Evolutionary conservation across 495 filamentous ascomycete genomes (phyloP), one percentile per base, ranked within the genome.

Genomic region (Aspergillus nidulans): DNA sequence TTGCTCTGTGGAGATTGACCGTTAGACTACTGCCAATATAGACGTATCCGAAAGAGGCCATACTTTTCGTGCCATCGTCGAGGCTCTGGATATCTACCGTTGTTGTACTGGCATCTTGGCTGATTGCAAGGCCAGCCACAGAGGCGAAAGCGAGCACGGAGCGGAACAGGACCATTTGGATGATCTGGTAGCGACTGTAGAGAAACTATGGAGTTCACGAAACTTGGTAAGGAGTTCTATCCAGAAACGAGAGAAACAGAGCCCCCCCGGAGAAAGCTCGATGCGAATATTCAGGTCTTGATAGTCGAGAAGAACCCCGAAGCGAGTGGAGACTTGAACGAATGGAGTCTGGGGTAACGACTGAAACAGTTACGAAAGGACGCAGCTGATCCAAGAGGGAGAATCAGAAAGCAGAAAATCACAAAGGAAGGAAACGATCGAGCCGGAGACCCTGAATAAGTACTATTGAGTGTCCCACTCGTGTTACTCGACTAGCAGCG

Each of bases 31-130:
- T 9, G 60, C 58, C 24, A 62, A 53, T 23, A n/a, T n/a, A 26
- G 10, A 0, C 9, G 23, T 32, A 34, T 20, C 9, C 5, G 3
- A 21, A 24, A 12, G 39, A 44, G 19, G 6, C 9, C 64, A 64
- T 66, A 82, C 81, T 57, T 63, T 73, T 74, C 12, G 72, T 75
- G 5, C 68, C 34, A 4, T 80, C 45, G 0, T 72, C 58, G 18
- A 92, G 83, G 70, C 78, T 60, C 64, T 72, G 1, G 20, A 85
- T 83, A 56, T 91, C 76, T 54, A 95, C 76, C 54, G 92, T 84
- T 43, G 44, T 4, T 10, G 65, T 68, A 21, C 43, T 18, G 15
- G 49, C 36, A 32, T 24, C 59, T 54, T 85, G 82, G 57, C 71
- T 52, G 58, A 52, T 55, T 39, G 66, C 72, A 52, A 79, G 57